Evolutionary conservation across 176 grass and related monocot species (phyloP).

Genomic region (barley (Hordeum vulgare)): MorexV3_pseudomolecules_assembly NC_058523.1:537089671-537090170

Average conservation of each 20-base stretch:
- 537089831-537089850: constrained; percentile 40
- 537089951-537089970: constrained; percentile 34
- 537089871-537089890: constrained; percentile 44
- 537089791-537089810: constrained; percentile 32
- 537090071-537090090: constrained; percentile 50
- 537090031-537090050: constrained; percentile 36
- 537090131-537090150: constrained; percentile 46
- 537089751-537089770: constrained; percentile 54
- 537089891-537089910: constrained; percentile 33
- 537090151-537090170: constrained; percentile 56
- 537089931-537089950: constrained; percentile 41
- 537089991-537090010: constrained; percentile 39
- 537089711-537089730: constrained; percentile 42
- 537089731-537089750: constrained; percentile 26
- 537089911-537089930: constrained; percentile 26
- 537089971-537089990: constrained; percentile 45
- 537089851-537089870: constrained; percentile 55
- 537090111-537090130: constrained; percentile 29
- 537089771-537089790: constrained; percentile 37
- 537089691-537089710: constrained; percentile 40
- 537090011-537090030: constrained; percentile 46
- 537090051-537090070: constrained; percentile 49
- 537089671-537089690: constrained; percentile 12
- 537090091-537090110: constrained; percentile 52
- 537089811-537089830: constrained; percentile 32